Conservation (phyloP, 306 rosid species). For the Lagenaria siceraria region DNA sequence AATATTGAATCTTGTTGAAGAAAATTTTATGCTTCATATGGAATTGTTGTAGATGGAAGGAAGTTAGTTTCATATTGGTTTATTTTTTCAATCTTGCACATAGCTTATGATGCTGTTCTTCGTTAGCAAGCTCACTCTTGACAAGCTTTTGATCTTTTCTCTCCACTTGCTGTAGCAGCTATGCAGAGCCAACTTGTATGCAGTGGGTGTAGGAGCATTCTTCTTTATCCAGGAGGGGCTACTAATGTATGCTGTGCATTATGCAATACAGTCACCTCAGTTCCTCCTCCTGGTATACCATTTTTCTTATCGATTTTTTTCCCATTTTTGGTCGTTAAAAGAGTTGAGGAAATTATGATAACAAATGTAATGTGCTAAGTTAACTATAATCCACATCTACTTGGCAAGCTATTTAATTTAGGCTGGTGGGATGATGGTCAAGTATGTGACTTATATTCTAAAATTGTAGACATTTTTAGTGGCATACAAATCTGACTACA, state of each 20-base stretch:
- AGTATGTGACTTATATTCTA: too few relatives aligned
- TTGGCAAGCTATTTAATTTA: not conserved
- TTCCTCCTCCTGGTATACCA: conserved; percentile 72
- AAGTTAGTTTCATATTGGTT: not conserved
- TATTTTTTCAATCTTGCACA: not conserved
- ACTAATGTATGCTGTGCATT: conserved; percentile 89
- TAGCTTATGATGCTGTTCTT: not conserved
- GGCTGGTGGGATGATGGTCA: not conserved
- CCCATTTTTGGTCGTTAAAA: not conserved
- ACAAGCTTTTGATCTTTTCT: not conserved
- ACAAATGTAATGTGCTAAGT: not conserved
- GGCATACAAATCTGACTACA: not conserved
- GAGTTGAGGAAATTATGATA: not conserved
- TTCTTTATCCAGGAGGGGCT: conserved; percentile 94
- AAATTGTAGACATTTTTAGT: not conserved
- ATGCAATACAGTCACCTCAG: conserved; percentile 71
- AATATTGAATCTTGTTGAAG: not conserved
- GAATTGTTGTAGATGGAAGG: not conserved
- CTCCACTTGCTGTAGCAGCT: conserved; percentile 30
- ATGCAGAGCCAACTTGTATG: conserved; percentile 99
- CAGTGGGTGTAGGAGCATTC: conserved; percentile 77
- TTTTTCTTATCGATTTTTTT: not conserved
- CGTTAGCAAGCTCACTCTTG: not conserved
- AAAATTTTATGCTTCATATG: not conserved
- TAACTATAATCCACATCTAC: not conserved